Evolutionary conservation across 495 filamentous ascomycete species (phyloP).

Genomic region (Tirmania nivea): DNA sequence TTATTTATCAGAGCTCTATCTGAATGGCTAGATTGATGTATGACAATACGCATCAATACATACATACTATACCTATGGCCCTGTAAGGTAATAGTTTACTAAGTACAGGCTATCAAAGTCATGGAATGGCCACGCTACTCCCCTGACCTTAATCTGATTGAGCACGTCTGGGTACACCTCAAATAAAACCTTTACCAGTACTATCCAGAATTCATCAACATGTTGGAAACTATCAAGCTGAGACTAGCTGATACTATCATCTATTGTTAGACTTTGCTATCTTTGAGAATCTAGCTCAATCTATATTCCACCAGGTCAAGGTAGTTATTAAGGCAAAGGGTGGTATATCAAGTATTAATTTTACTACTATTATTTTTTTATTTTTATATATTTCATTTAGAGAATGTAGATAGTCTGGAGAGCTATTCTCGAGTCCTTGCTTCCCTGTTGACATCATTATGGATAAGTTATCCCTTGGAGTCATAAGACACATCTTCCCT

Average conservation of each 20-base stretch:
- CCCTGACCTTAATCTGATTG: conserved; percentile 1
- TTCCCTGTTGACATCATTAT: no score
- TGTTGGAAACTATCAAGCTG: no score
- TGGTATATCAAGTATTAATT: conserved; percentile 5
- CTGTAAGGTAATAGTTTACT: background rate
- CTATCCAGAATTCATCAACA: background rate
- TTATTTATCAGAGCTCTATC: background rate
- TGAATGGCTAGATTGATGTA: background rate
- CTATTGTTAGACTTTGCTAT: background rate
- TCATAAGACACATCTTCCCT: no score
- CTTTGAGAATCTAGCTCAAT: background rate
- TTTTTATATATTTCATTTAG: no score
- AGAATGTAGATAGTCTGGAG: no score
- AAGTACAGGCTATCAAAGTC: background rate
- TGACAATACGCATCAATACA: background rate
- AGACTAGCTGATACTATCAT: no score
- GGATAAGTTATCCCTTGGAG: no score
- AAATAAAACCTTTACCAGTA: background rate
- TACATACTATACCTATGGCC: no score
- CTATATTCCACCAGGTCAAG: background rate
- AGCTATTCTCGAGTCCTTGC: no score
- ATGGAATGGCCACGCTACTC: background rate
- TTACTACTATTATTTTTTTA: no score
- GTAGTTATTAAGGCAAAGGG: conserved; percentile 4
- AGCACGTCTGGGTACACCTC: background rate